phyloP scores from a whole-genome alignment of 495 filamentous ascomycete species.

The Neurospora tetrasperma region DNA sequence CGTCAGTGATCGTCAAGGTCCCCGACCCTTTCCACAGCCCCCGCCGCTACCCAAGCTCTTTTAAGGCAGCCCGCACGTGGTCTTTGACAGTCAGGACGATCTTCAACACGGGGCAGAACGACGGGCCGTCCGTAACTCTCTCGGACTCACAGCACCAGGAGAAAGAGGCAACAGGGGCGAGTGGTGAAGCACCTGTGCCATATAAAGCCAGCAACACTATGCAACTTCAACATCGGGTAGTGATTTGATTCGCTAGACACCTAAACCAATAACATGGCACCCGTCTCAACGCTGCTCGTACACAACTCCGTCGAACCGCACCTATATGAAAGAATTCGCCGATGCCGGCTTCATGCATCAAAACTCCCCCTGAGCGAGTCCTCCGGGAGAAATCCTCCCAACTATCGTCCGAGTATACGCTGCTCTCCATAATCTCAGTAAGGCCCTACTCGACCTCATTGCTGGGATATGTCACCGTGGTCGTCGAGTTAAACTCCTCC shows the following conservation, averaged over 20 bases:
- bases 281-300: neutral
- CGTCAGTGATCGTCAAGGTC: neutral
- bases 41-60: neutral
- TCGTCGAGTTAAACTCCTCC: constrained; percentile 71
- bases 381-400: neutral
- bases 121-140: neutral
- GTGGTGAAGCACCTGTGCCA: neutral
- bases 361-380: neutral
- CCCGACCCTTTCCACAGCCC: neutral
- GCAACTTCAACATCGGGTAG: neutral
- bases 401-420: neutral
- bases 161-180: neutral
- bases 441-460: constrained; percentile 40
- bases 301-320: neutral
- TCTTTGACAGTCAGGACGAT: neutral
- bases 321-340: neutral
- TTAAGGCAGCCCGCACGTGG: neutral
- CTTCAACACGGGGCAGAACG: neutral
- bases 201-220: neutral
- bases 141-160: neutral
- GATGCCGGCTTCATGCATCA: neutral
- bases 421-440: neutral
- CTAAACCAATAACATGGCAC: neutral
- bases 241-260: neutral
- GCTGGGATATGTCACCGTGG: constrained; percentile 68